Evolutionary conservation across 2,329 filamentous ascomycete genomes (phyloP).

Genomic region (Cladobotryum mycophilum): DNA sequence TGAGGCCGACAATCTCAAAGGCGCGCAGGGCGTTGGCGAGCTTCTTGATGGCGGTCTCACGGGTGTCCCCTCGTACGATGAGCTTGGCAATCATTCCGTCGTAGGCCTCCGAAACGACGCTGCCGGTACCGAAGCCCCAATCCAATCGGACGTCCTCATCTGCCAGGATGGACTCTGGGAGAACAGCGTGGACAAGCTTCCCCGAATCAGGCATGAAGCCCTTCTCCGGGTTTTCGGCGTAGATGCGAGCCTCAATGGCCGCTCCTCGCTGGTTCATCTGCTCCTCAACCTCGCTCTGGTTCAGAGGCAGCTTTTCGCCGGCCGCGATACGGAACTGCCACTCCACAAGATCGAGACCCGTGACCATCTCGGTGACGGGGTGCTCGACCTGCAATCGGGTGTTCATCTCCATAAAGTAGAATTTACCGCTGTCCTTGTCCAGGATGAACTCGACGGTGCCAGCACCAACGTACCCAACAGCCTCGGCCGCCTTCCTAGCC

Average conservation of each 20-base stretch:
- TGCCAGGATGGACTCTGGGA: conserved; percentile 54
- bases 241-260: conserved; percentile 93
- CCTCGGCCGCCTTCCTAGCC: conserved; percentile 60
- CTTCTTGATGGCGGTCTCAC: conserved; percentile 76
- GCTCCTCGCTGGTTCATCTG: conserved; percentile 71
- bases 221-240: conserved; percentile 87
- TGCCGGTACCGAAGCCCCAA: conserved; percentile 84
- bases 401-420: conserved; percentile 79
- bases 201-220: conserved; percentile 95
- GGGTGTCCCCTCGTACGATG: conserved; percentile 76
- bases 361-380: conserved; percentile 73
- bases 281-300: conserved; percentile 59
- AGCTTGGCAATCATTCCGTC: conserved; percentile 99
- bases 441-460: conserved; percentile 90
- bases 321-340: conserved; percentile 83
- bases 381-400: conserved; percentile 95
- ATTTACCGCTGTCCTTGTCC: conserved; percentile 72
- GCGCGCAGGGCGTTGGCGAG: conserved; percentile 72
- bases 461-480: conserved; percentile 81
- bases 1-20: conserved; percentile 87
- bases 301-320: conserved; percentile 50
- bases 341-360: conserved; percentile 71
- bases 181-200: conserved; percentile 73
- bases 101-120: conserved; percentile 89
- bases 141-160: conserved; percentile 79